Evolutionary conservation across 371 early-diverging fungal genomes (phyloP).

Genomic region (Smittium culicis): DNA sequence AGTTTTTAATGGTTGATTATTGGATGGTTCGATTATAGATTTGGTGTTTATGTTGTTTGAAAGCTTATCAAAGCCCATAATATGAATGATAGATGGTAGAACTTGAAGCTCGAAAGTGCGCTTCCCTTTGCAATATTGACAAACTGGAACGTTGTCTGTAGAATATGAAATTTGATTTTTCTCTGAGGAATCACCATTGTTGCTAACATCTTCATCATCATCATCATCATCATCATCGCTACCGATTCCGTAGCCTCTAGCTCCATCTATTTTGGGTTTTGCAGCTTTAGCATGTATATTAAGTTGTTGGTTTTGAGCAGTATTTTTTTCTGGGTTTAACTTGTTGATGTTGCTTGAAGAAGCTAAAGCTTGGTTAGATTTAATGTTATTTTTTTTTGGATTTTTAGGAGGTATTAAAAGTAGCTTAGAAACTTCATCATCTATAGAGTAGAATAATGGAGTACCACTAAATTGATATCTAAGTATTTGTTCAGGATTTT

Average conservation of each 20-base stretch:
- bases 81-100: slow-evolving; percentile 58
- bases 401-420: slow-evolving; percentile 23
- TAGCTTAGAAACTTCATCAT: slow-evolving; percentile 31
- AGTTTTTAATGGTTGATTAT: no score
- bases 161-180: slow-evolving; percentile 26
- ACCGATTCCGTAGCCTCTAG: background rate
- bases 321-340: no score
- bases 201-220: slow-evolving; percentile 14
- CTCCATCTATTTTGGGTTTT: no score
- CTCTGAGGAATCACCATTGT: slow-evolving; percentile 16
- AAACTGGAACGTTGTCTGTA: slow-evolving; percentile 33
- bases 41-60: no score
- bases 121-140: slow-evolving; percentile 51
- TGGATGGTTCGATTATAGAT: no score
- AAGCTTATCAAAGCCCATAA: slow-evolving; percentile 35
- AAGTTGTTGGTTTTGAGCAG: no score
- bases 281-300: no score
- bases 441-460: slow-evolving; percentile 52
- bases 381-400: no score
- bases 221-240: slow-evolving; percentile 10
- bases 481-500: slow-evolving; percentile 70
- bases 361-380: no score
- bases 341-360: background rate
- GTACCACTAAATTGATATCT: slow-evolving; percentile 59
- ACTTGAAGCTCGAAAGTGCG: slow-evolving; percentile 83